Percentiles rank a stretch among this genome's conserved stretches.
phyloP scores from a whole-genome alignment of 768 basidiomycete genomes.

The Lentinula sp. region DNA sequence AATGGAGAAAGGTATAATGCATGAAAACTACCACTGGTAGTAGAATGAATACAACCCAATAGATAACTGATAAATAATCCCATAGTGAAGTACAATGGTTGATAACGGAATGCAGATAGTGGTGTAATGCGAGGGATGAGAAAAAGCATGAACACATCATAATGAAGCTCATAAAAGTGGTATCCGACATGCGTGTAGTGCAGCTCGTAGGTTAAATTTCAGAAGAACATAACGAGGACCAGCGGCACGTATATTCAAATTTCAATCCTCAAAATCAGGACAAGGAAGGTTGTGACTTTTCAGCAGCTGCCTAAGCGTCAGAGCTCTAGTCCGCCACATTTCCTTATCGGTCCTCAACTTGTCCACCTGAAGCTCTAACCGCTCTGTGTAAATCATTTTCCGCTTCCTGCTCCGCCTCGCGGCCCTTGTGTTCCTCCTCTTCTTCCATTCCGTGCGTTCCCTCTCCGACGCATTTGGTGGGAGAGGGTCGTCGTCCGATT shows the following conservation, averaged over 20 bases:
- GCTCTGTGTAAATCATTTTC: conserved; percentile 57
- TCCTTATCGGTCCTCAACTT: conserved; percentile 42
- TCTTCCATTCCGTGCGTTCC: conserved; percentile 72
- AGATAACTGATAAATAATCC: background rate
- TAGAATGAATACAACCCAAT: background rate
- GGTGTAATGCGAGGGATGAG: background rate
- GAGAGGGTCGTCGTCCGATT: conserved; percentile 33
- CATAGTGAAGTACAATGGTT: background rate
- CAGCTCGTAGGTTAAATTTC: background rate
- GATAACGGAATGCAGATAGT: background rate
- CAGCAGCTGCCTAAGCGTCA: conserved; percentile 34
- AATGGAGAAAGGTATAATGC: background rate
- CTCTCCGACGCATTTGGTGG: conserved; percentile 45
- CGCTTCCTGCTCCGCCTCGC: conserved; percentile 67
- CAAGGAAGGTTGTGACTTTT: conserved; percentile 42
- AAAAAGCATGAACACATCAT: background rate
- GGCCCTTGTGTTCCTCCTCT: conserved; percentile 80
- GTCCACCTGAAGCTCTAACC: conserved; percentile 44
- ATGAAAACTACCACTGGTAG: background rate
- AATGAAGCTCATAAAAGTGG: background rate
- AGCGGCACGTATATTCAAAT: background rate
- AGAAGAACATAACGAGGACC: too few relatives aligned
- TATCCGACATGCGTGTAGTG: background rate
- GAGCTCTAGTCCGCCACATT: conserved; percentile 42
- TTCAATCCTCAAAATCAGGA: conserved; percentile 26